Percentiles rank a stretch among this genome's conserved stretches.
Evolutionary conservation across 2,329 filamentous ascomycete species (phyloP).

Genomic region (Cordyceps cateniannulata): DNA sequence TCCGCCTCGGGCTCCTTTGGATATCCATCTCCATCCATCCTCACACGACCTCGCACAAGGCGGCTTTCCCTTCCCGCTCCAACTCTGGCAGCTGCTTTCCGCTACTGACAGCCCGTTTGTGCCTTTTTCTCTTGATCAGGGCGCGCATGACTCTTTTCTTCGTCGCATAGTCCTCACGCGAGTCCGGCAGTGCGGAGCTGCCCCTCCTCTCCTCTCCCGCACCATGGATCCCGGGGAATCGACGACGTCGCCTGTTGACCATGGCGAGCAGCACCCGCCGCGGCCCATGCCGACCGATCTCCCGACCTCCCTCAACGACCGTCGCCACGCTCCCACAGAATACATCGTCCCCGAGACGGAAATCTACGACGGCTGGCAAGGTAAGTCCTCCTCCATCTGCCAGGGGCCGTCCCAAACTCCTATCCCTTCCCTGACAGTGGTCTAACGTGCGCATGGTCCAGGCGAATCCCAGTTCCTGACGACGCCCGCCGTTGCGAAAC

Average conservation of each 20-base stretch:
- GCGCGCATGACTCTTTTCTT: conserved; percentile 4
- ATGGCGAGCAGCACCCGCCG: conserved; percentile 30
- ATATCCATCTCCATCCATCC: neutral
- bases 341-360: conserved; percentile 73
- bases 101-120: neutral
- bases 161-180: conserved; percentile 23
- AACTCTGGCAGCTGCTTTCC: neutral
- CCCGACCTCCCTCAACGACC: conserved; percentile 86
- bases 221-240: conserved; percentile 55
- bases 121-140: neutral
- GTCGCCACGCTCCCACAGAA: conserved; percentile 60
- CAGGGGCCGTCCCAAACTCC: neutral
- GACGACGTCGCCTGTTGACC: conserved; percentile 34
- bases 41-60: conserved; percentile 3
- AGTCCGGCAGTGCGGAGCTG: conserved; percentile 27
- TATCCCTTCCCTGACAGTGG: conserved; percentile 8
- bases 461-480: conserved; percentile 95
- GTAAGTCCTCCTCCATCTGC: conserved; percentile 34
- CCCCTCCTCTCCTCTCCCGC: conserved; percentile 27
- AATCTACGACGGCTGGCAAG: conserved; percentile 99
- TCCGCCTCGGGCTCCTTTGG: neutral
- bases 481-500: conserved; percentile 75
- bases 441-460: conserved; percentile 33
- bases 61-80: neutral
- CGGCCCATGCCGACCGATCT: conserved; percentile 70